phyloP scores from a whole-genome alignment of 2,329 filamentous ascomycete species.

The Diaporthe eres region DNA sequence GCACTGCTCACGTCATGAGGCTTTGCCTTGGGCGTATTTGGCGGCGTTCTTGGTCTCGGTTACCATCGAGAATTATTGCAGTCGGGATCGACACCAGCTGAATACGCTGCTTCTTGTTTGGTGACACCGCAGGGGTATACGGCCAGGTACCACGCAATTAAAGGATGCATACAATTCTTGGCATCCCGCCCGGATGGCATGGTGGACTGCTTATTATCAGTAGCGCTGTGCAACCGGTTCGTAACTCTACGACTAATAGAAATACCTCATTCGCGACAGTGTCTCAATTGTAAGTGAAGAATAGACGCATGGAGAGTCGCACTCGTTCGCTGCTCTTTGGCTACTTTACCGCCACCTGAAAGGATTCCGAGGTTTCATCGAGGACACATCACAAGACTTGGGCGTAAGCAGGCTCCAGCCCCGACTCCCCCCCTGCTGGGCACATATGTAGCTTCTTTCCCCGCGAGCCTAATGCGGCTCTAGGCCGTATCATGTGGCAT shows the following conservation, averaged over 20 bases:
- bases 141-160: neutral
- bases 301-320: neutral
- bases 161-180: neutral
- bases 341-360: neutral
- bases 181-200: slow-evolving; percentile 4
- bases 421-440: slow-evolving; percentile 4
- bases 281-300: neutral
- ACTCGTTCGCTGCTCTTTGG: neutral
- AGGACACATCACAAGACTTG: neutral
- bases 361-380: slow-evolving; percentile 15
- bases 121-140: neutral
- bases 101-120: neutral
- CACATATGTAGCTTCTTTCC: slow-evolving; percentile 6
- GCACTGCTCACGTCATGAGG: neutral
- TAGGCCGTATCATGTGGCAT: slow-evolving; percentile 1
- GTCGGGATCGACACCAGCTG: neutral
- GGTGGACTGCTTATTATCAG: neutral
- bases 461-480: slow-evolving; percentile 13
- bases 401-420: slow-evolving; percentile 7
- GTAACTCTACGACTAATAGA: neutral
- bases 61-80: neutral
- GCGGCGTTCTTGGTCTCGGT: neutral
- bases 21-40: neutral
- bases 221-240: neutral
- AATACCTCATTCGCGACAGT: neutral